These are phyloP conservation scores for Cercophora sp. DNA, from an alignment of 495 filamentous ascomycete genomes.

Conservation along the genomic window DNA sequence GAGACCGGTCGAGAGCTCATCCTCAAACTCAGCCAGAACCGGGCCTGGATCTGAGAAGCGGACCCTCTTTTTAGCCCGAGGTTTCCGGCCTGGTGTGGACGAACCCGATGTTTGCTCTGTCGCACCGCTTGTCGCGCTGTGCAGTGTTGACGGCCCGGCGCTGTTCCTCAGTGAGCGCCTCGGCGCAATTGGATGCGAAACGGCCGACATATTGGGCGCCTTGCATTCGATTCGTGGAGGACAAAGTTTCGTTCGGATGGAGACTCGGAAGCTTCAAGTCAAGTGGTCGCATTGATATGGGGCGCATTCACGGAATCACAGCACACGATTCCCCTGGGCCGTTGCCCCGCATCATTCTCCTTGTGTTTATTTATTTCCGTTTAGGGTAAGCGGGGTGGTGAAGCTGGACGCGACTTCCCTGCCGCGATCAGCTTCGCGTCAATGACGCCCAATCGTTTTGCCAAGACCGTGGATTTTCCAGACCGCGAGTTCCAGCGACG, in stretches of 20 bases:
- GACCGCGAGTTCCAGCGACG: background rate
- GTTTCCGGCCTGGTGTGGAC: conserved; percentile 18
- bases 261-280: too few species aligned
- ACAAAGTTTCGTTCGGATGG: too few species aligned
- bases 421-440: background rate
- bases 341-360: background rate
- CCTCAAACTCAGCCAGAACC: conserved; percentile 13
- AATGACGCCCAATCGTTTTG: background rate
- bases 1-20: conserved; percentile 54
- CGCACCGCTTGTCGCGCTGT: too few species aligned
- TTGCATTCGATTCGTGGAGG: too few species aligned
- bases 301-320: background rate
- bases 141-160: background rate
- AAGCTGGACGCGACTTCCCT: background rate
- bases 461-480: background rate
- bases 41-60: conserved; percentile 72
- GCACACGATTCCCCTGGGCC: background rate
- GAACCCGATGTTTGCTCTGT: too few species aligned
- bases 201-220: background rate
- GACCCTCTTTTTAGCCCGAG: conserved; percentile 55
- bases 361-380: conserved; percentile 18
- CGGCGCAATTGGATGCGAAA: background rate
- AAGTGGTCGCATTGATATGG: too few species aligned
- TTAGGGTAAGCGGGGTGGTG: conserved; percentile 8
- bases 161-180: background rate